Percentiles rank a stretch among this genome's conserved stretches.
These are phyloP conservation scores for Zymoseptoria pseudotritici DNA, from an alignment of 2,329 filamentous ascomycete genomes.

Conservation along the genomic window DNA sequence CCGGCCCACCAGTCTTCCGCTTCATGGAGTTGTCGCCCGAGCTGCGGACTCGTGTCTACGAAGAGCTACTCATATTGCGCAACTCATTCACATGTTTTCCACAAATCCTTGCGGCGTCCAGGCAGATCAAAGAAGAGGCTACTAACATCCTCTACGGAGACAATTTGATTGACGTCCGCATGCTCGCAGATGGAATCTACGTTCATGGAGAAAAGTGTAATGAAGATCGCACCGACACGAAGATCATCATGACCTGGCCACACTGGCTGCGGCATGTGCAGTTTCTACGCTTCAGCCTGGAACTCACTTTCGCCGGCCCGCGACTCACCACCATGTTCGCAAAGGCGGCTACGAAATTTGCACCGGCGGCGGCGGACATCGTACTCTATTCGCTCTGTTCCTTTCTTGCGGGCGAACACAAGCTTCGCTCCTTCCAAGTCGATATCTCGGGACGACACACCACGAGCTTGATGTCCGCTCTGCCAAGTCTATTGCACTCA, in stretches of 20 bases:
- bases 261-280: slow-evolving; percentile 8
- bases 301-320: background rate
- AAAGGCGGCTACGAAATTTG: background rate
- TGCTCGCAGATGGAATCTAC: slow-evolving; percentile 5
- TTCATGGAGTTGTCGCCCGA: slow-evolving; percentile 2
- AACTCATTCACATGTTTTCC: slow-evolving; percentile 30
- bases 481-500: background rate
- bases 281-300: slow-evolving; percentile 1
- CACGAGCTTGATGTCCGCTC: background rate
- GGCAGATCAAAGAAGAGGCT: slow-evolving; percentile 34
- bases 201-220: slow-evolving; percentile 5
- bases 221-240: background rate
- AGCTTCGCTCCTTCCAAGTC: background rate
- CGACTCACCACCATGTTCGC: background rate
- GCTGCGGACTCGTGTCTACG: slow-evolving; percentile 8
- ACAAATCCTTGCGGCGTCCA: slow-evolving; percentile 33
- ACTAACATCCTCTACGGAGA: slow-evolving; percentile 37
- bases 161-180: slow-evolving; percentile 43
- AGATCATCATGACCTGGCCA: slow-evolving; percentile 1
- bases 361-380: background rate
- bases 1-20: background rate
- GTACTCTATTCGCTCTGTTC: background rate
- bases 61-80: slow-evolving; percentile 5
- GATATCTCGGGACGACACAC: background rate
- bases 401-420: background rate